Conservation (phyloP, 352 stramenopile genomes). For the Globisporangium rhizosaccharum region DNA sequence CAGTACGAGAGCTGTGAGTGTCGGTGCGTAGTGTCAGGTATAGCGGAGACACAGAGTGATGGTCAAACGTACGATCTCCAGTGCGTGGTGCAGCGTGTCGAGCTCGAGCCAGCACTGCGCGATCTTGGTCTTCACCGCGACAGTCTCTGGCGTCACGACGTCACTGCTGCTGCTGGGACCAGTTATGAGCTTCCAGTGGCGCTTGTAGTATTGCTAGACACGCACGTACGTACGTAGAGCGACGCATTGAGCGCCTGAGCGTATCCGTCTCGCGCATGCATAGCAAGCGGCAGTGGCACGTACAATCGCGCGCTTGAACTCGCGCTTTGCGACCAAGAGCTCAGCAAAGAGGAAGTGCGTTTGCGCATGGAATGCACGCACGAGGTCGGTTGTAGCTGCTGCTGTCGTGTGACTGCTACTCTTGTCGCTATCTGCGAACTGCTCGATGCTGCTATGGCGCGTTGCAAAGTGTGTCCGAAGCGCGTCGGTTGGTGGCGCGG, state of each 20-base stretch:
- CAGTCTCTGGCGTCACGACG: slow-evolving; percentile 13
- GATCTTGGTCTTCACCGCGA: slow-evolving; percentile 47
- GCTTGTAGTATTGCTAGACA: slow-evolving; percentile 44
- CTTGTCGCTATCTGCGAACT: neutral
- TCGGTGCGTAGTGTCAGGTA: neutral
- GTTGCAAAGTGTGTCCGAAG: neutral
- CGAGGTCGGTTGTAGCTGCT: slow-evolving; percentile 2
- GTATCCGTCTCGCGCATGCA: neutral
- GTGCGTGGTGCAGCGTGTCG: slow-evolving; percentile 45
- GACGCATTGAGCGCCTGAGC: slow-evolving; percentile 11
- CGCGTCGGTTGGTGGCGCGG: slow-evolving; percentile 16
- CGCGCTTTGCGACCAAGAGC: slow-evolving; percentile 53
- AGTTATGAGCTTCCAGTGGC: slow-evolving; percentile 33
- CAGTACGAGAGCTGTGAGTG: neutral
- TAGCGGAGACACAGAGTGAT: neutral
- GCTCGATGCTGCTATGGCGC: no score
- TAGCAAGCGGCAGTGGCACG: slow-evolving; percentile 6
- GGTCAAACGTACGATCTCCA: slow-evolving; percentile 41
- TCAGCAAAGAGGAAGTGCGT: slow-evolving; percentile 59
- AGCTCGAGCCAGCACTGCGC: slow-evolving; percentile 65
- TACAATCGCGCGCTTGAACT: slow-evolving; percentile 74
- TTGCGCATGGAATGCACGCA: slow-evolving; percentile 47
- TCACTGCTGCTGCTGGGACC: slow-evolving; percentile 3
- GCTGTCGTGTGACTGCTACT: neutral
- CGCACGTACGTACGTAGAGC: neutral